Conservation (phyloP, 169 alveolate genomes). For the Theileria equi region DNA sequence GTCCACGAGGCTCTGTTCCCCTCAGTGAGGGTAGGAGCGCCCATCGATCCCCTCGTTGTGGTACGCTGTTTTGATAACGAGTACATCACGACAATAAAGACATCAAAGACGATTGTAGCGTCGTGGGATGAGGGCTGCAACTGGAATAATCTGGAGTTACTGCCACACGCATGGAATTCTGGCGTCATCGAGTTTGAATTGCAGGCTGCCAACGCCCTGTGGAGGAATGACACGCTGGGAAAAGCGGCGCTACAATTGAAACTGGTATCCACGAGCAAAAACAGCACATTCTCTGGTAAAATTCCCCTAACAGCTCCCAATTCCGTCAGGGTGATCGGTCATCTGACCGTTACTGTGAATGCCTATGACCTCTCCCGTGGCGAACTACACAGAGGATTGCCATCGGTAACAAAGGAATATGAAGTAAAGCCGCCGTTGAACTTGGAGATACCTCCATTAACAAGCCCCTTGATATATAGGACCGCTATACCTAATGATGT, state of each 20-base stretch:
- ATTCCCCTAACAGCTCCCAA: slow-evolving; percentile 75
- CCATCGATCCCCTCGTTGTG: slow-evolving; percentile 82
- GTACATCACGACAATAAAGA: slow-evolving; percentile 80
- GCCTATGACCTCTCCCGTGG: slow-evolving; percentile 79
- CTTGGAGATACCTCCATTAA: slow-evolving; percentile 58
- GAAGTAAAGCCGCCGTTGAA: background rate
- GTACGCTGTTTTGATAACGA: slow-evolving; percentile 87
- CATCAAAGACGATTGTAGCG: slow-evolving; percentile 80
- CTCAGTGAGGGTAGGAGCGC: slow-evolving; percentile 64
- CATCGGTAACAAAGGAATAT: slow-evolving; percentile 28
- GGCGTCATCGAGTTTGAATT: slow-evolving; percentile 86
- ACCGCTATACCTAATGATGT: slow-evolving; percentile 17
- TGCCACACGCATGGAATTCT: slow-evolving; percentile 84
- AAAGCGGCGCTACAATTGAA: slow-evolving; percentile 80
- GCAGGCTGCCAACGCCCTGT: slow-evolving; percentile 86
- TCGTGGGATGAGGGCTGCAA: slow-evolving; percentile 87
- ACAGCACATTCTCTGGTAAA: slow-evolving; percentile 78
- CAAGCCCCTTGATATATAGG: slow-evolving; percentile 67
- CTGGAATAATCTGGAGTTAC: slow-evolving; percentile 82
- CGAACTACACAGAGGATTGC: slow-evolving; percentile 31
- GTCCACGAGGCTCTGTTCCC: slow-evolving; percentile 80
- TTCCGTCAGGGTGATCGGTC: slow-evolving; percentile 76
- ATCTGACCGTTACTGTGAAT: slow-evolving; percentile 75
- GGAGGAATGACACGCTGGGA: slow-evolving; percentile 87
- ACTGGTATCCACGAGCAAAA: slow-evolving; percentile 77